Conservation (phyloP, 2,329 filamentous ascomycete species). For the Pleoardoris graminearum region DNA sequence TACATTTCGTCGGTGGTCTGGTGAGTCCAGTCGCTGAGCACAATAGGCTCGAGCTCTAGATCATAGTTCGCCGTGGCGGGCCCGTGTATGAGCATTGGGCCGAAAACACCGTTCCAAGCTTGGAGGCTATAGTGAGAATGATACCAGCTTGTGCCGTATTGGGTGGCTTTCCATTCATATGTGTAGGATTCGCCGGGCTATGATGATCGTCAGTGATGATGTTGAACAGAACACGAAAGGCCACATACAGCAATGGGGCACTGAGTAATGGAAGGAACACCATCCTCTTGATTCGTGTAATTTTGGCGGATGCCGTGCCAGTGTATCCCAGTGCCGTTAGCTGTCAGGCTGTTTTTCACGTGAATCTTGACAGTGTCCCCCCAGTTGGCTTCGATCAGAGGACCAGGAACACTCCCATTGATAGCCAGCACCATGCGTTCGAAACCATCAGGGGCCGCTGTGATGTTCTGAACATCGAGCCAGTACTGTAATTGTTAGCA, state of each 20-base stretch:
- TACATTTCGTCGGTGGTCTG: constrained; percentile 24
- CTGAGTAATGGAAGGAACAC: constrained; percentile 55
- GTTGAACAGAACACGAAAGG: no score
- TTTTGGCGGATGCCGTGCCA: constrained; percentile 62
- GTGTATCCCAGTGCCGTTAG: constrained; percentile 63
- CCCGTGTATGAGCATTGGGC: constrained; percentile 46
- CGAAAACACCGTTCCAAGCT: constrained; percentile 30
- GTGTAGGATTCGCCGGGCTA: constrained; percentile 31
- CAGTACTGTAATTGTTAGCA: constrained; percentile 43
- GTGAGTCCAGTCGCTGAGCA: constrained; percentile 41
- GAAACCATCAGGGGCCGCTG: constrained; percentile 57
- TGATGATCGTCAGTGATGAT: no score
- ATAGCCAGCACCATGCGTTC: constrained; percentile 25
- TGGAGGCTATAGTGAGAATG: constrained; percentile 65
- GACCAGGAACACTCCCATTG: constrained; percentile 48
- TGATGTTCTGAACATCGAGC: constrained; percentile 33
- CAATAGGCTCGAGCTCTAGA: constrained; percentile 39
- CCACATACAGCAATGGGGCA: constrained; percentile 55
- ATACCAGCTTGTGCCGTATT: constrained; percentile 63
- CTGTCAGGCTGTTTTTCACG: constrained; percentile 56
- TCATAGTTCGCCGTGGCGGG: constrained; percentile 46
- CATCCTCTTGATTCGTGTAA: constrained; percentile 50
- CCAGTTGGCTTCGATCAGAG: constrained; percentile 42
- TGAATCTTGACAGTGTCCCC: constrained; percentile 27
- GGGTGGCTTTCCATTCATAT: constrained; percentile 55